Base-by-base conservation (phyloP, 192 early-diverging fungal genomes). In the Ramicandelaber brevisporus region DNA sequence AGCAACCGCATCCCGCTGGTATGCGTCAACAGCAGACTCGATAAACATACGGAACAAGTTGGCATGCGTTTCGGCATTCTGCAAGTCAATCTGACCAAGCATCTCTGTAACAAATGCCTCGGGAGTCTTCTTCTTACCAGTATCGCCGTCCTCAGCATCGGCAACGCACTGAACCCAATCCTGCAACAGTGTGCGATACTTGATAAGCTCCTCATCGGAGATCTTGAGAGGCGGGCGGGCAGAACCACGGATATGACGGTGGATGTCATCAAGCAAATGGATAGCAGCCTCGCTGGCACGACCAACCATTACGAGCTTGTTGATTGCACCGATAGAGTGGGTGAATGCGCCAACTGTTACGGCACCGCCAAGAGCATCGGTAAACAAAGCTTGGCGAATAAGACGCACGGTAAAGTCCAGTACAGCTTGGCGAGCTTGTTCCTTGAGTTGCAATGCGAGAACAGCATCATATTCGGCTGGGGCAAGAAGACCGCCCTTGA, bases 41-140 rank as follows among this genome's bases (percentile, higher is more conserved):
- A 77, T 75, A 47, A 78, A 80, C 5, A 81, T 65, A 5, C 86
- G 62, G 57, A 90, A 90, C 48, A 98, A 98, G 36, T 81, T 46
- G 2, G 83, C 73, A 0, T 72, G 72, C 2, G 72, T 63, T 17
- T 70, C 63, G 12, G 82, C 73, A 14, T 61, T 68, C 35, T 71
- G 61, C 18, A 88, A 53, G 3, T 81, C 68, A 14, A 73, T 68
- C 23, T 74, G 67, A 37, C 72, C 59, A 40, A 70, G 65, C 19
- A 92, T 56, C 55, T 80, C 58, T 23, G 39, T 38, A 8, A 57
- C 45, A 43, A 59, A 50, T 28, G 48, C 47, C 3, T 48, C 34
- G n/a, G n/a, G n/a, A n/a, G n/a, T n/a, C n/a, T n/a, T n/a, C n/a
- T n/a, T n/a, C n/a, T n/a, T n/a, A n/a, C n/a, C n/a, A n/a, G n/a